Conservation (phyloP, 345 rosid species). For the Reutealis trisperma region DNA sequence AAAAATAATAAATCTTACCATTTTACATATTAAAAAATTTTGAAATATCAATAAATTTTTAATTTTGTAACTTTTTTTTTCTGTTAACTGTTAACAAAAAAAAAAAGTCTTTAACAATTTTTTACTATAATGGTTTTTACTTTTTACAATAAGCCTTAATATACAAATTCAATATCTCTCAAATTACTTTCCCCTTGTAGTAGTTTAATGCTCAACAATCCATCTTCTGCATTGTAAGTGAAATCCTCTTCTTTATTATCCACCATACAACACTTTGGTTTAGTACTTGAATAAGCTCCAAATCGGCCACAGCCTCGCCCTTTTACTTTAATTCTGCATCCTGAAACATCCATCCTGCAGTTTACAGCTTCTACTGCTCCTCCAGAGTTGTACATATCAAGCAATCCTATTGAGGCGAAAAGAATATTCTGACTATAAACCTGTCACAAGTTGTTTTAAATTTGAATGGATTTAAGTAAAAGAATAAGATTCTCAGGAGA, state of each 20-base stretch:
- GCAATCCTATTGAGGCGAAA: conserved; percentile 54
- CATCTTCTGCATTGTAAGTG: conserved; percentile 43
- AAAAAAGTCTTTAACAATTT: too few species aligned
- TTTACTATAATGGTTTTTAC: too few species aligned
- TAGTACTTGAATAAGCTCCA: conserved; percentile 48
- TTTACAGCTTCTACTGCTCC: conserved; percentile 58
- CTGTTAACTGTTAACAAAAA: too few species aligned
- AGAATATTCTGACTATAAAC: conserved; percentile 32
- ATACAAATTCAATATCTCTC: conserved; percentile 42
- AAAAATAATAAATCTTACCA: too few species aligned
- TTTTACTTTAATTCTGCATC: conserved; percentile 29
- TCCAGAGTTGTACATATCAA: conserved; percentile 58
- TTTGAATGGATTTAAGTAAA: background rate
- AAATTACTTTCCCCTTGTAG: conserved; percentile 34
- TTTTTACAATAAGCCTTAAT: conserved; percentile 13
- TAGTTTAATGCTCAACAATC: conserved; percentile 46
- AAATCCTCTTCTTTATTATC: conserved; percentile 48
- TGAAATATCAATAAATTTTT: too few species aligned
- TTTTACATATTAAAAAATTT: too few species aligned
- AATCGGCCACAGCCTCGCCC: conserved; percentile 55
- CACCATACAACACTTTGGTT: conserved; percentile 53
- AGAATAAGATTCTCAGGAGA: background rate
- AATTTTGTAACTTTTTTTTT: too few species aligned
- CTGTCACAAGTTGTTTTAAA: conserved; percentile 18
- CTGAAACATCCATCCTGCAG: conserved; percentile 20